phyloP scores from a whole-genome alignment of 148 eudicot species.

The Agrostemma githago region DNA sequence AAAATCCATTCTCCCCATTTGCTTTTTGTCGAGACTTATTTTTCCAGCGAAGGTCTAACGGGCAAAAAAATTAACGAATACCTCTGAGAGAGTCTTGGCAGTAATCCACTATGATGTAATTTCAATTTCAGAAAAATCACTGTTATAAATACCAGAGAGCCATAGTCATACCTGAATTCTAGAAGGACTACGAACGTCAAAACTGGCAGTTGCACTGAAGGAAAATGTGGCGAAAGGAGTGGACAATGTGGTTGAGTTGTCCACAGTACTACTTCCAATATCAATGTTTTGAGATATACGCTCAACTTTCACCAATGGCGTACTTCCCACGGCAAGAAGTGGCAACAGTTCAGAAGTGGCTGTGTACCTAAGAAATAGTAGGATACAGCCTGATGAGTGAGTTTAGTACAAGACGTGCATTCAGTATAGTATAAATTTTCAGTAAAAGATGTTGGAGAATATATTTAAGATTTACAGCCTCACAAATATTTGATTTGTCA shows the following conservation, averaged over 20 bases:
- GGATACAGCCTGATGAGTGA: conserved; percentile 11
- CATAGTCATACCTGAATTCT: conserved; percentile 71
- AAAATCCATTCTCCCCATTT: too few species aligned
- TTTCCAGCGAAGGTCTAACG: too few species aligned
- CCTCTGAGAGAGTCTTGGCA: background rate
- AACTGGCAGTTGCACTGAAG: conserved; percentile 80
- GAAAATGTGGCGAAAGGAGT: conserved; percentile 70
- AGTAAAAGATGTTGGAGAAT: background rate
- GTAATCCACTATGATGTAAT: background rate
- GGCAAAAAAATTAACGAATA: too few species aligned
- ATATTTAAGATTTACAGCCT: background rate
- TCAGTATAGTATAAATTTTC: conserved; percentile 1
- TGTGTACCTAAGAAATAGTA: conserved; percentile 58
- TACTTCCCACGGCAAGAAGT: conserved; percentile 67
- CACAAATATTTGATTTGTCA: background rate
- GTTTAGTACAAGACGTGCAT: background rate
- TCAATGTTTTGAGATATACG: conserved; percentile 63
- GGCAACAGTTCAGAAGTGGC: conserved; percentile 93
- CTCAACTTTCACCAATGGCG: conserved; percentile 68
- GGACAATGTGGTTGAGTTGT: conserved; percentile 57
- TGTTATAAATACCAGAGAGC: background rate
- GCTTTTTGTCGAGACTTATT: too few species aligned
- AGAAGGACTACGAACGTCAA: conserved; percentile 76
- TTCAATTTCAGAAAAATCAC: conserved; percentile 1
- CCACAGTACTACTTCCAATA: conserved; percentile 52